Conservation (phyloP, 257 asterid species). For the Solanum rostratum region DNA sequence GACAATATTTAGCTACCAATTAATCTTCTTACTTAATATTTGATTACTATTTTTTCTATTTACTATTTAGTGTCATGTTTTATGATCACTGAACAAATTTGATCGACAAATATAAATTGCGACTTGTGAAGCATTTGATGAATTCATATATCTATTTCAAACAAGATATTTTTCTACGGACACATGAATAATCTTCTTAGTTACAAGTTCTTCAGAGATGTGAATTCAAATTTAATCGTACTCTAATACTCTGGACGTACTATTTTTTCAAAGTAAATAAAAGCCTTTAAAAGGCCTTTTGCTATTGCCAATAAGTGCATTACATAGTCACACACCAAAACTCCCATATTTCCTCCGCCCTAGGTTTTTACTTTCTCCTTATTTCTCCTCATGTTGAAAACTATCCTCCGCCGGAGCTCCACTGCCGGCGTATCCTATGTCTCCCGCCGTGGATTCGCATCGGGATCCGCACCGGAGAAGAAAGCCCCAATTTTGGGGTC, state of each 20-base stretch:
- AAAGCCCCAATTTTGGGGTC: slow-evolving; percentile 80
- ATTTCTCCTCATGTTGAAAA: slow-evolving; percentile 41
- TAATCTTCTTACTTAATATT: too few relatives aligned
- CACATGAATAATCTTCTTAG: too few relatives aligned
- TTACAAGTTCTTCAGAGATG: too few relatives aligned
- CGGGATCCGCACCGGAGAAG: slow-evolving; percentile 56
- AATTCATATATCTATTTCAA: background rate
- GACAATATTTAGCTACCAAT: background rate
- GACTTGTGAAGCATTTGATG: background rate
- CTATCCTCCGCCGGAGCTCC: slow-evolving; percentile 33
- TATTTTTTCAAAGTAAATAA: too few relatives aligned
- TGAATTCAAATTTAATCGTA: background rate
- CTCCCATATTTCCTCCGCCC: background rate
- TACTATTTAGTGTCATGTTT: background rate
- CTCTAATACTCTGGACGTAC: background rate
- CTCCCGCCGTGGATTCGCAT: slow-evolving; percentile 38
- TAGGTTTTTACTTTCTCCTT: background rate
- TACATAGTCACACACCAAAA: background rate
- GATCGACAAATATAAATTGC: too few relatives aligned
- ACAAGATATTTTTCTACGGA: background rate
- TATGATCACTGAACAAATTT: too few relatives aligned
- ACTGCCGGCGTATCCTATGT: background rate
- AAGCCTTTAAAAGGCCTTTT: background rate
- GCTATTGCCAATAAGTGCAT: background rate
- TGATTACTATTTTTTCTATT: background rate